phyloP scores from a whole-genome alignment of 2,329 filamentous ascomycete species.

The Sarocladium kiliense region DNA sequence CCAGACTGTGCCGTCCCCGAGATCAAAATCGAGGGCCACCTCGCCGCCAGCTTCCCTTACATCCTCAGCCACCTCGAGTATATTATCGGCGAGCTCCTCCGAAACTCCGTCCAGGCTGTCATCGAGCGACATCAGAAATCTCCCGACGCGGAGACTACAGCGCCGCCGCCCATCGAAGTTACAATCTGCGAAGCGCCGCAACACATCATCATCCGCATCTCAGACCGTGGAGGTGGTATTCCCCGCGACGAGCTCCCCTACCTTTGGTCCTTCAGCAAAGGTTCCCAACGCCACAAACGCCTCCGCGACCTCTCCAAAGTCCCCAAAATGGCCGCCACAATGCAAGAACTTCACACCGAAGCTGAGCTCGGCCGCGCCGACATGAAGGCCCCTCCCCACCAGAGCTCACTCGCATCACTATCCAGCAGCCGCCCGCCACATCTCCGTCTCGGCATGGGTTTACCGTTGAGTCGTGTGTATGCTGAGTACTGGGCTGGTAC shows the following conservation, averaged over 20 bases:
- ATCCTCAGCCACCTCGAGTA: constrained; percentile 96
- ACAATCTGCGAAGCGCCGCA: constrained; percentile 91
- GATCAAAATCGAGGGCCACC: constrained; percentile 77
- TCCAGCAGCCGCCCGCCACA: constrained; percentile 74
- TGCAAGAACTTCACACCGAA: constrained; percentile 71
- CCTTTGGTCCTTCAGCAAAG: constrained; percentile 96
- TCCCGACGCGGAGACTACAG: constrained; percentile 15
- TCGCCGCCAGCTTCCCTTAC: constrained; percentile 89
- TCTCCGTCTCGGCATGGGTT: constrained; percentile 82
- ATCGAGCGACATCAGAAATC: constrained; percentile 64
- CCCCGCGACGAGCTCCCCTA: constrained; percentile 79
- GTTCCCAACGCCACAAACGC: constrained; percentile 69
- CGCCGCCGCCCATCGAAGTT: constrained; percentile 81
- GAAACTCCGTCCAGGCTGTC: constrained; percentile 91
- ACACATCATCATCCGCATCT: constrained; percentile 94
- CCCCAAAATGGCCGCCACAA: constrained; percentile 85
- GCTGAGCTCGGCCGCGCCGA: constrained; percentile 35
- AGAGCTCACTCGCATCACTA: constrained; percentile 70
- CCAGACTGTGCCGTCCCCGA: constrained; percentile 68
- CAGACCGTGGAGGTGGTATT: constrained; percentile 90
- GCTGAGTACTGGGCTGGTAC: constrained; percentile 97
- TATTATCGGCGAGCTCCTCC: constrained; percentile 88
- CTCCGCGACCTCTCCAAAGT: constrained; percentile 84
- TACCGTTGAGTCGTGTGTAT: constrained; percentile 91
- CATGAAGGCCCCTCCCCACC: constrained; percentile 30